Percentiles rank a stretch among this genome's conserved stretches.
Evolutionary conservation across 2,329 filamentous ascomycete genomes (phyloP).

Genomic region (Fusarium penzigii): DNA sequence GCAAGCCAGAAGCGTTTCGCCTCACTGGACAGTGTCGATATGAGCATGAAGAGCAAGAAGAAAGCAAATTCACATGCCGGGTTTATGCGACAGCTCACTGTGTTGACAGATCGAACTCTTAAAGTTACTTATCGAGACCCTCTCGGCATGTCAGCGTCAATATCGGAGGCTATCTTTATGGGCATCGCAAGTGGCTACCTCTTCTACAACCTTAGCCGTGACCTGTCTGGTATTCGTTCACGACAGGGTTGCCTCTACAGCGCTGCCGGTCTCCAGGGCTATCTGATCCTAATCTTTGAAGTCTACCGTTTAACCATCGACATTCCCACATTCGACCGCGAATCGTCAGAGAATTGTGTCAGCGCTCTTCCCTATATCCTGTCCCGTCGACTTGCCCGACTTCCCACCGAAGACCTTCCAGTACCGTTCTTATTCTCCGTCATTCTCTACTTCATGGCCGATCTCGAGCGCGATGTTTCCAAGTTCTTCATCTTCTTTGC

Average conservation of each 20-base stretch:
- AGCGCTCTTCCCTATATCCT: conserved; percentile 69
- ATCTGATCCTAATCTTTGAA: conserved; percentile 75
- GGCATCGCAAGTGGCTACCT: conserved; percentile 72
- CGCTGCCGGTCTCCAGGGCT: conserved; percentile 71
- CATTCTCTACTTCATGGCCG: conserved; percentile 78
- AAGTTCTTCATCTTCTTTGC: conserved; percentile 75
- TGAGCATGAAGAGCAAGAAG: conserved; percentile 16
- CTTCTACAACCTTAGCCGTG: conserved; percentile 65
- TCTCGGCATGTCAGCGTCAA: conserved; percentile 70
- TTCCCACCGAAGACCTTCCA: conserved; percentile 71
- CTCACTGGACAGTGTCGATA: conserved; percentile 15
- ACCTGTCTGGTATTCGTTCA: conserved; percentile 71
- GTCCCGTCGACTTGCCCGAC: conserved; percentile 67
- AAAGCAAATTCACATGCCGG: conserved; percentile 48
- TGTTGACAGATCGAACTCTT: conserved; percentile 69
- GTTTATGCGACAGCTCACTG: conserved; percentile 62
- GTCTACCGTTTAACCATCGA: conserved; percentile 74
- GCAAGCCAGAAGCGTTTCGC: conserved; percentile 35
- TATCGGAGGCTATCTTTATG: conserved; percentile 71
- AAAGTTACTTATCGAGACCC: conserved; percentile 76
- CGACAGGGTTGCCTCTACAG: conserved; percentile 73
- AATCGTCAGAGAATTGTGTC: conserved; percentile 72
- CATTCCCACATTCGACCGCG: conserved; percentile 74
- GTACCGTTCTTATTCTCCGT: conserved; percentile 70
- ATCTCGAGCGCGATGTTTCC: conserved; percentile 62